These are phyloP conservation scores for Colletotrichum tropicale DNA, from an alignment of 2,329 filamentous ascomycete species.

Conservation along the genomic window DNA sequence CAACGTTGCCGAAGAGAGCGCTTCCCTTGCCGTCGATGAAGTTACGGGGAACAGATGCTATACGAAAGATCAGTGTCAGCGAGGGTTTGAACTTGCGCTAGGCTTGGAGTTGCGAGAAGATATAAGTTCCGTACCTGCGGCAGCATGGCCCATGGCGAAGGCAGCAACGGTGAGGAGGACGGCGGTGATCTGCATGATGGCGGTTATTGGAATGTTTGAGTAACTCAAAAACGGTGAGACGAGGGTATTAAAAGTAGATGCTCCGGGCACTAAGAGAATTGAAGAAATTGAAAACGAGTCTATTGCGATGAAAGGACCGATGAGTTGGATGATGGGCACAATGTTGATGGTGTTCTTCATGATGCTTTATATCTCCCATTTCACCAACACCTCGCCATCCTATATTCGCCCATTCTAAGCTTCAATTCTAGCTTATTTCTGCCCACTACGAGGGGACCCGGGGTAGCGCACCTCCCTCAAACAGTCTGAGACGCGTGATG, in stretches of 20 bases:
- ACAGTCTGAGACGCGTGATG: background rate
- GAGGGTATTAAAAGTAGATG: background rate
- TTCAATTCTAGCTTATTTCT: background rate
- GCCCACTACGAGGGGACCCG: background rate
- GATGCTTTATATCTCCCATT: background rate
- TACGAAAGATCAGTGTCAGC: background rate
- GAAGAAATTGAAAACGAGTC: background rate
- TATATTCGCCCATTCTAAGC: background rate
- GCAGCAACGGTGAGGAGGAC: background rate
- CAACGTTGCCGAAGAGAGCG: constrained; percentile 8
- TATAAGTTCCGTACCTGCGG: background rate
- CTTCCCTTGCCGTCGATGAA: constrained; percentile 6
- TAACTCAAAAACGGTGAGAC: background rate
- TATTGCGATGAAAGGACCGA: background rate
- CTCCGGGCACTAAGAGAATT: background rate
- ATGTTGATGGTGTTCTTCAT: background rate
- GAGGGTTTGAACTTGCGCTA: background rate
- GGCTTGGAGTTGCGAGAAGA: rapidly evolving
- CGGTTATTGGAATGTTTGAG: background rate
- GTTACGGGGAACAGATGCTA: background rate
- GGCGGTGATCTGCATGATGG: background rate
- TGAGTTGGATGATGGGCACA: background rate
- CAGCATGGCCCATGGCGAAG: background rate
- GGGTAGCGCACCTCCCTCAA: background rate
- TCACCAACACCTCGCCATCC: background rate